phyloP scores from a whole-genome alignment of 257 asterid genomes.

The Solanum paucissectum region DNA sequence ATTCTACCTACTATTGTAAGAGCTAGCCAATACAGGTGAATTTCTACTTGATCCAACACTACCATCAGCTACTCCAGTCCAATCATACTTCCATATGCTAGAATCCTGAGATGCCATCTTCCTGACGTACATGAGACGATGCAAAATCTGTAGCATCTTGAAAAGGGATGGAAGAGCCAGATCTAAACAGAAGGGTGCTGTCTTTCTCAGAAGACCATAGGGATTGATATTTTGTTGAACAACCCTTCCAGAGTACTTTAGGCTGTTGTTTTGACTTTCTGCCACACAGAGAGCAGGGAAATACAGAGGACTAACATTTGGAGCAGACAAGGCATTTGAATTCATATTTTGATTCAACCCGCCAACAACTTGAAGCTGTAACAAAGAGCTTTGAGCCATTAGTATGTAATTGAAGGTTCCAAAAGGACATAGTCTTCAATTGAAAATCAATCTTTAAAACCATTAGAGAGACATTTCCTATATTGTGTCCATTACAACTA shows the following conservation, averaged over 20 bases:
- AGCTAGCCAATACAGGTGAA: not conserved
- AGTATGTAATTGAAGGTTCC: not conserved
- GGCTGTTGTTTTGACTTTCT: conserved; percentile 40
- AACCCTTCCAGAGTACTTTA: conserved; percentile 34
- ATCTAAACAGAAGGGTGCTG: conserved; percentile 24
- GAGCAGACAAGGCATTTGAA: conserved; percentile 56
- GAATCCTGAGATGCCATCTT: conserved; percentile 74
- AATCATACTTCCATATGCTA: conserved; percentile 62
- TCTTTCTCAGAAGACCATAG: conserved; percentile 38
- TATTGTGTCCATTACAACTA: not conserved
- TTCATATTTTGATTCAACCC: conserved; percentile 46
- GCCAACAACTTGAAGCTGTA: conserved; percentile 68
- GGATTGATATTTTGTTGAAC: conserved; percentile 39
- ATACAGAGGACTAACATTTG: conserved; percentile 63
- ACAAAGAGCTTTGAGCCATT: not conserved
- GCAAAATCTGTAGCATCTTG: conserved; percentile 68
- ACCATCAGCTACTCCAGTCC: conserved; percentile 41
- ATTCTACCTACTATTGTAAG: conserved; percentile 39
- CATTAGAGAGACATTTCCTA: not conserved
- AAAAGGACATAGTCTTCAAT: not conserved
- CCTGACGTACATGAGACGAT: conserved; percentile 40
- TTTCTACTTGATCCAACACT: conserved; percentile 80
- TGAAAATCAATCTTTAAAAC: not conserved
- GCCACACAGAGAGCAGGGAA: conserved; percentile 81
- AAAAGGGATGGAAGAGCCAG: conserved; percentile 52